phyloP scores from a whole-genome alignment of 1,284 basidiomycete genomes.

The Taiwanofungus camphoratus region DNA sequence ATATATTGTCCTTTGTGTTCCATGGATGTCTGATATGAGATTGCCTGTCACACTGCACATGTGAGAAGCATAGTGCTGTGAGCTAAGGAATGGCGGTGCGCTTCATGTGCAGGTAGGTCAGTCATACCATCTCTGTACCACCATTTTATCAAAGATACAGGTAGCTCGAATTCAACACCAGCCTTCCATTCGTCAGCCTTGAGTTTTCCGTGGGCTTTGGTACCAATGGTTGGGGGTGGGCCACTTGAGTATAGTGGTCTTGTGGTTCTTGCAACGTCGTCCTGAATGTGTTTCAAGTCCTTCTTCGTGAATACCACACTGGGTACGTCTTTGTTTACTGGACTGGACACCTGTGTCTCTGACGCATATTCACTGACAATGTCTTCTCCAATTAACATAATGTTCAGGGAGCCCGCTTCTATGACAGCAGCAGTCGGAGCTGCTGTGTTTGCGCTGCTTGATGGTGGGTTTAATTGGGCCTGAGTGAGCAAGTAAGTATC shows the following conservation, averaged over 20 bases:
- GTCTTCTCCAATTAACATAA: not conserved
- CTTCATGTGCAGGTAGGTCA: not conserved
- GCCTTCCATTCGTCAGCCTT: constrained; percentile 35
- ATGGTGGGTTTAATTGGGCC: not conserved
- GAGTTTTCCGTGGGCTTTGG: constrained; percentile 25
- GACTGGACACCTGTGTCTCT: not conserved
- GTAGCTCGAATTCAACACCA: constrained; percentile 26
- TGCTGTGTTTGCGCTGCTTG: not conserved
- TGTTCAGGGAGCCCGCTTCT: not conserved
- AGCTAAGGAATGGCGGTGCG: not conserved
- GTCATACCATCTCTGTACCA: constrained; percentile 17
- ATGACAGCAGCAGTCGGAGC: not conserved
- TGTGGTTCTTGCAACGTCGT: constrained; percentile 6
- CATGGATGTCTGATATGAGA: not conserved
- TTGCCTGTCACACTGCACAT: not conserved
- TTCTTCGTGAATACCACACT: not conserved
- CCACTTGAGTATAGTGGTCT: constrained; percentile 26
- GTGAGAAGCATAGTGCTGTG: not conserved
- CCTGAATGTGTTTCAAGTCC: not conserved
- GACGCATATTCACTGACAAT: not conserved
- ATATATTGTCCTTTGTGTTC: not conserved
- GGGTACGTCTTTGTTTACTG: not conserved
- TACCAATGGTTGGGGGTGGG: constrained; percentile 28
- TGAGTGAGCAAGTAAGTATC: not conserved
- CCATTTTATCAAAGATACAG: constrained; percentile 26